Conservation (phyloP, 1,284 basidiomycete genomes). For the Laetiporus sulphureus region DNA sequence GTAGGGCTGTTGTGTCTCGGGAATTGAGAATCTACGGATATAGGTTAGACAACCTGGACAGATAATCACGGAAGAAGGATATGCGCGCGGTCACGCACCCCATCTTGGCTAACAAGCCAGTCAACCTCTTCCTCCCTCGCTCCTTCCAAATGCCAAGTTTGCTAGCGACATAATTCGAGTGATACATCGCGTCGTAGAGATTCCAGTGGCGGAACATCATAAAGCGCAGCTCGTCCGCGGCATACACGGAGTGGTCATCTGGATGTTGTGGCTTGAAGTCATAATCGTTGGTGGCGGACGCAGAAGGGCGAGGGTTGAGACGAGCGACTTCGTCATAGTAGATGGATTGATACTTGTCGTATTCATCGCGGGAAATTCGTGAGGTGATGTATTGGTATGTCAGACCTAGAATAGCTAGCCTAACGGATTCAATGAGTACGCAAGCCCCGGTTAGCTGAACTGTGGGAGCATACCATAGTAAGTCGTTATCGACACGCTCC, state of each 20-base stretch:
- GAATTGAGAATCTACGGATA: slow-evolving; percentile 74
- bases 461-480: slow-evolving; percentile 66
- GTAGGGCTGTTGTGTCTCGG: slow-evolving; percentile 90
- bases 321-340: slow-evolving; percentile 89
- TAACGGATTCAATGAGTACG: slow-evolving; percentile 26
- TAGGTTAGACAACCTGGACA: not conserved
- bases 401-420: slow-evolving; percentile 90
- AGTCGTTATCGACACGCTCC: slow-evolving; percentile 89
- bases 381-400: slow-evolving; percentile 90
- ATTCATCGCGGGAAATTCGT: slow-evolving; percentile 81
- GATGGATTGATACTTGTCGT: slow-evolving; percentile 75
- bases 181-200: slow-evolving; percentile 95
- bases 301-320: slow-evolving; percentile 61
- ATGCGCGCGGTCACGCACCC: slow-evolving; percentile 72
- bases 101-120: slow-evolving; percentile 96
- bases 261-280: slow-evolving; percentile 52
- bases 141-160: slow-evolving; percentile 98
- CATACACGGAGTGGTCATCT: slow-evolving; percentile 78
- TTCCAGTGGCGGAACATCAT: slow-evolving; percentile 97
- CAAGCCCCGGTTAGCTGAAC: not conserved
- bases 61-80: not conserved
- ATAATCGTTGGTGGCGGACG: slow-evolving; percentile 29
- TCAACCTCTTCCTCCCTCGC: slow-evolving; percentile 81
- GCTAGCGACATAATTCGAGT: slow-evolving; percentile 93
- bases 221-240: slow-evolving; percentile 86